Conservation (phyloP, 2,329 filamentous ascomycete genomes). For the Scytalidium sp. region DNA sequence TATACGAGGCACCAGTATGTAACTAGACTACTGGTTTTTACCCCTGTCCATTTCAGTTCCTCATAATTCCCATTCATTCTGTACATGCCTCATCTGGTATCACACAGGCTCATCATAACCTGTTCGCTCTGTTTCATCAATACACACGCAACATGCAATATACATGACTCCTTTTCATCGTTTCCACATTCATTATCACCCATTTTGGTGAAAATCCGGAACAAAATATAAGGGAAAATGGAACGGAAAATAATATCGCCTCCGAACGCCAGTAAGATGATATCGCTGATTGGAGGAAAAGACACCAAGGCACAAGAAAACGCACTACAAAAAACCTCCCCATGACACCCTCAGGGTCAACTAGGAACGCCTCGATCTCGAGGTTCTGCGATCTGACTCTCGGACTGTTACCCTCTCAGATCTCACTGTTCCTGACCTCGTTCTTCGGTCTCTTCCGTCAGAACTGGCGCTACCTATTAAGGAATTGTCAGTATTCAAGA, state of each 20-base stretch:
- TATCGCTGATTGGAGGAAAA: background rate
- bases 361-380: background rate
- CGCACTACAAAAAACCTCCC: background rate
- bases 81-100: background rate
- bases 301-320: background rate
- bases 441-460: slow-evolving; percentile 20
- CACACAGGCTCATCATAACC: background rate
- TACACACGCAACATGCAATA: no score
- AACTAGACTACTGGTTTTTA: no score
- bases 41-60: background rate
- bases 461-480: slow-evolving; percentile 25
- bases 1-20: no score
- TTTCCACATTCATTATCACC: no score
- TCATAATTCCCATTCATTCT: background rate
- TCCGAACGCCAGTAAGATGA: background rate
- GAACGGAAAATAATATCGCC: no score
- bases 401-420: background rate
- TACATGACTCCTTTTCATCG: no score
- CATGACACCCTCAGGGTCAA: background rate
- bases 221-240: no score
- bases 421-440: background rate
- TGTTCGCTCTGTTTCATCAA: background rate
- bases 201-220: no score
- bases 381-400: background rate
- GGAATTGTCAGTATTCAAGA: slow-evolving; percentile 12